Evolutionary conservation across 202 grass and related monocot species (phyloP), one percentile per base, ranked within the genome.

Genomic region (Panicum hallii): DNA sequence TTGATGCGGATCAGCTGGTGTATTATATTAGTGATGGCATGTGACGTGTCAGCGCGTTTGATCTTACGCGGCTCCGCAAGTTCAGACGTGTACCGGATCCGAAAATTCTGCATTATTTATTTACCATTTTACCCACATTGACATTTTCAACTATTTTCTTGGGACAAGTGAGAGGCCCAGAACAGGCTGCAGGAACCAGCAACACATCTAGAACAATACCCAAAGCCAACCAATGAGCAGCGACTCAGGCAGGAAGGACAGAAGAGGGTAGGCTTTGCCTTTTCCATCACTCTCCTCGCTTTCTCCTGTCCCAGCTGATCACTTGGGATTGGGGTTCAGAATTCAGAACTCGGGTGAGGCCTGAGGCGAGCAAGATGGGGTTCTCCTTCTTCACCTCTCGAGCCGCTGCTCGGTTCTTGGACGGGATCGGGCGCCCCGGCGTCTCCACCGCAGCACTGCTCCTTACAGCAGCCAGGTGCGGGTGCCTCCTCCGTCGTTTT

Each of bases 301-400:
- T 28, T 23, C 26, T 66, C 15, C 49, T 66, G 61, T 47, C 62
- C 49, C 61, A 13, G 9, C 75, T 67, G 67, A 84, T 84, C 60
- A 10, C 2, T 4, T 50, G 22, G 60, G 34, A 46, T 87, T 61
- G 19, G 49, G 69, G 11, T 43, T 87, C 60, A 41, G 72, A 68
- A 15, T 78, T 71, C 17, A 26, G 75, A 61, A 61, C 67, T 7
- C 80, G 32, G 52, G 23, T 68, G 46, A 84, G 68, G 42, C 50
- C 60, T 52, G 68, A 26, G 75, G 62, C 6, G 16, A 79, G 14
- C 20, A 72, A 71, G 84, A 90, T 90, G 88, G 74, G 79, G 23
- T 90, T 90, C 88, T 68, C 61, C 43, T 89, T 67, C 88, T 90
- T 90, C 88, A 56, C 79, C 52, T 90, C 84, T 4, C 79, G 84